Base-by-base conservation (phyloP, 345 rosid genomes). In the Laguncularia racemosa region DNA sequence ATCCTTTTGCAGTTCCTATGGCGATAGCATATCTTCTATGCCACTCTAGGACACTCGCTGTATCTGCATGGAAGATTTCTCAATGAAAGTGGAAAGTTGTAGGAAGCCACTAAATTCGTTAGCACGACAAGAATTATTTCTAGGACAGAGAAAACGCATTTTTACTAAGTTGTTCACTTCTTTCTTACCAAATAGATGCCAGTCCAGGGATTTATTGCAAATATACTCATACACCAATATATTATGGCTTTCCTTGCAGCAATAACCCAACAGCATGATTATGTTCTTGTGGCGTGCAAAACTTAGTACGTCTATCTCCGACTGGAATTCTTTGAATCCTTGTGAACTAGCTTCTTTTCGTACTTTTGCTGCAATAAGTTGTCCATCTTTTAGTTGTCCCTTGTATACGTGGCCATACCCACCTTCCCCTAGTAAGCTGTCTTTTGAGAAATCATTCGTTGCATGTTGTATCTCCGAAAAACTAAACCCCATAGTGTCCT, bases 281-380 rank as follows among this genome's bases (percentile, higher is more conserved):
- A 84, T 84, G 72, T 84, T 84, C 86, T 81, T 84, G 79, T 84
- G 86, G 52, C 76, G 81, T 16, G 76, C 89, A 28, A 84, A 84
- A 57, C 70, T 78, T 26, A 84, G 54, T 44, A 76, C 83, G 43
- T 73, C 68, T 14, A 84, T 57, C 67, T 84, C 86, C 6, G 82
- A 76, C 3, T 78, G 73, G 58, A 84, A 84, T 47, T 84, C 86
- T 3, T 55, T 3, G 62, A 80, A 78, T 3, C 84, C 85, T 71
- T 81, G 89, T 2, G 69, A 50, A 60, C 86, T 81, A 16, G 76
- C 82, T 69, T 84, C 78, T 73, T 84, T 78, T 38, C 67, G 67
- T 7, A 84, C 84, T 71, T 84, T 84, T 26, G 81, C 84, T 12
- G 86, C 84, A 51, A 84, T 78, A 59, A 59, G 64, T 46, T 74